Evolutionary conservation across 2,329 filamentous ascomycete genomes (phyloP).

Genomic region (Tolypocladium tundrense): DNA sequence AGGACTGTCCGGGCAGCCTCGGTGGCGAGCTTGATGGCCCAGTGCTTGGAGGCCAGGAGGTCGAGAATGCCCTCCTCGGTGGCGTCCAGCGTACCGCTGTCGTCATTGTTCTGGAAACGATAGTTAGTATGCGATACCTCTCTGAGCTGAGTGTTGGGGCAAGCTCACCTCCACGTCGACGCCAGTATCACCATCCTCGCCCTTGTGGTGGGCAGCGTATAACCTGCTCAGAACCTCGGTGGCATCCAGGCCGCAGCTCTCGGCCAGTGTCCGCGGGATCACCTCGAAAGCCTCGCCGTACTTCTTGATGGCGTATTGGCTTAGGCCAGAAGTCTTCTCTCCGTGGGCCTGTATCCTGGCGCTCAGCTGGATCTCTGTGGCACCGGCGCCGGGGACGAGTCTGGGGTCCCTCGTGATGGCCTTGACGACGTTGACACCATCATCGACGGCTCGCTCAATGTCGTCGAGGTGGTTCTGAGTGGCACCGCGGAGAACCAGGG

Average conservation of each 20-base stretch:
- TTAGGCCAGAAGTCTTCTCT: slow-evolving; percentile 84
- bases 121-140: slow-evolving; percentile 6
- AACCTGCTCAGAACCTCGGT: slow-evolving; percentile 91
- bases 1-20: slow-evolving; percentile 89
- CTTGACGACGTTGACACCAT: slow-evolving; percentile 97
- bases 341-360: slow-evolving; percentile 84
- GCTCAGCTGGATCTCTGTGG: slow-evolving; percentile 86
- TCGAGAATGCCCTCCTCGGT: slow-evolving; percentile 85
- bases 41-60: slow-evolving; percentile 82
- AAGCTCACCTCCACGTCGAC: slow-evolving; percentile 75
- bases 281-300: slow-evolving; percentile 97
- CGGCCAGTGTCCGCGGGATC: slow-evolving; percentile 83
- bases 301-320: slow-evolving; percentile 96
- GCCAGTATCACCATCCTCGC: slow-evolving; percentile 80
- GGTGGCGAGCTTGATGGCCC: slow-evolving; percentile 94
- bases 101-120: slow-evolving; percentile 54
- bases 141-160: background rate
- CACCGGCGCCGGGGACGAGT: slow-evolving; percentile 87
- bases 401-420: slow-evolving; percentile 90
- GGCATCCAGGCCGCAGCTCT: slow-evolving; percentile 90
- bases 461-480: slow-evolving; percentile 98
- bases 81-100: slow-evolving; percentile 73
- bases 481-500: slow-evolving; percentile 84
- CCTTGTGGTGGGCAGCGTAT: slow-evolving; percentile 87
- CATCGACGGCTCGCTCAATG: slow-evolving; percentile 91